A percentile compares a stretch with the other conserved stretches of the same genome.
Evolutionary conservation across 208 protist species (phyloP).

Genomic region (Trypanosoma melophagium): DNA sequence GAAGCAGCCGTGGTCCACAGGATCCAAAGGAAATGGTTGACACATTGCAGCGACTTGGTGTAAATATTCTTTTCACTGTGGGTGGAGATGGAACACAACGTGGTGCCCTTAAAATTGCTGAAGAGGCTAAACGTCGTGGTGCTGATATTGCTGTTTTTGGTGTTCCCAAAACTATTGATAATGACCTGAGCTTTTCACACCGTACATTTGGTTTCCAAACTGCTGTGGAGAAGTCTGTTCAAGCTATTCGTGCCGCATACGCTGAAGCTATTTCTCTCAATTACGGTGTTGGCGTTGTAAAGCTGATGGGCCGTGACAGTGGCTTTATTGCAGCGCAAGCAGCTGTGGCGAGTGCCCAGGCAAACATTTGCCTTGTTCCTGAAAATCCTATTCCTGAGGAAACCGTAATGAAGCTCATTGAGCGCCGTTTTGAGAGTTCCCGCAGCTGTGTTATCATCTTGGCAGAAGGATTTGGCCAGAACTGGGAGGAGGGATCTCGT

Average conservation of each 20-base stretch:
- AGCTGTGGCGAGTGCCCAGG: conserved; percentile 86
- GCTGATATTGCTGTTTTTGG: conserved; percentile 91
- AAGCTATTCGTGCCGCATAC: conserved; percentile 89
- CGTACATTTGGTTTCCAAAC: conserved; percentile 95
- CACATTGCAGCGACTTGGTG: conserved; percentile 72
- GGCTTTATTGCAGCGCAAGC: conserved; percentile 94
- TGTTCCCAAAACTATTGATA: conserved; percentile 96
- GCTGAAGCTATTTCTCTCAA: conserved; percentile 85
- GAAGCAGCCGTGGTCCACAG: conserved; percentile 90
- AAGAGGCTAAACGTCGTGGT: conserved; percentile 79
- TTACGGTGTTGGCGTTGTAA: conserved; percentile 94
- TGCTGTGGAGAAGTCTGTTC: conserved; percentile 88
- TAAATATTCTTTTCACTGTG: conserved; percentile 93
- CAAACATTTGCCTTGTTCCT: conserved; percentile 92
- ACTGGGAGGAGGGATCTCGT: conserved; percentile 57
- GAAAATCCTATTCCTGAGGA: conserved; percentile 88
- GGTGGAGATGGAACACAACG: conserved; percentile 95
- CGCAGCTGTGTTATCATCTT: conserved; percentile 92
- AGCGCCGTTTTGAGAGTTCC: conserved; percentile 73
- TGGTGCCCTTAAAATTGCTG: conserved; percentile 75
- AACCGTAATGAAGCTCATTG: conserved; percentile 75
- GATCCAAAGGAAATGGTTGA: conserved; percentile 90
- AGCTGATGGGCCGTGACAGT: conserved; percentile 94
- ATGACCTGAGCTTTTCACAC: conserved; percentile 93
- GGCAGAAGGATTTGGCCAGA: conserved; percentile 94